phyloP scores from a whole-genome alignment of 371 early-diverging fungal genomes.

The Nematocida minor region DNA sequence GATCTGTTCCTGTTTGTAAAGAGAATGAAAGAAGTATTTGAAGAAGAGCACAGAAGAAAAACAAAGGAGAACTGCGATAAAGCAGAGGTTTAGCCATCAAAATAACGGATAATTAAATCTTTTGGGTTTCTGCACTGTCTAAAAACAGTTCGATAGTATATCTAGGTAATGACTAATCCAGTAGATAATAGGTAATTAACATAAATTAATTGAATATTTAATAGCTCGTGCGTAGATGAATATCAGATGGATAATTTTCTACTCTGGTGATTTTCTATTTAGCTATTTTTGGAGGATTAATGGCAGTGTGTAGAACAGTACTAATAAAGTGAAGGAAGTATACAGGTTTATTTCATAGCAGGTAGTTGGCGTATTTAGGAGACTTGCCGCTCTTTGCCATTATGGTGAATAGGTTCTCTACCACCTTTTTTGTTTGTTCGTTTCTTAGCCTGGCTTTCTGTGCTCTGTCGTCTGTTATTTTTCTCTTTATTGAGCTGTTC shows the following conservation, averaged over 20 bases:
- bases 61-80: background rate
- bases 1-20: constrained; percentile 39
- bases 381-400: constrained; percentile 21
- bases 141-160: too few species aligned
- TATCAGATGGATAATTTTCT: too few species aligned
- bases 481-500: constrained; percentile 52
- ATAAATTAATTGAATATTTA: too few species aligned
- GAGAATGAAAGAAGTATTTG: constrained; percentile 24
- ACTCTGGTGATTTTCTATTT: too few species aligned
- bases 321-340: background rate
- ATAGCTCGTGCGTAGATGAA: too few species aligned
- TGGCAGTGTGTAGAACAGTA: background rate
- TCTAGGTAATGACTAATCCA: too few species aligned
- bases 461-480: constrained; percentile 44
- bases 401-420: constrained; percentile 58
- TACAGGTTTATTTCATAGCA: constrained; percentile 14
- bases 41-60: background rate
- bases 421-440: constrained; percentile 61
- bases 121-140: too few species aligned
- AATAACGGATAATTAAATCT: too few species aligned
- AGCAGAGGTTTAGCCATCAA: too few species aligned
- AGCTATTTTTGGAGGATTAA: too few species aligned
- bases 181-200: too few species aligned
- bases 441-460: constrained; percentile 58
- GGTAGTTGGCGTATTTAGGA: constrained; percentile 26